These are phyloP conservation scores for Eimeria mitis DNA, from an alignment of 169 alveolate genomes.

Conservation along the genomic window DNA sequence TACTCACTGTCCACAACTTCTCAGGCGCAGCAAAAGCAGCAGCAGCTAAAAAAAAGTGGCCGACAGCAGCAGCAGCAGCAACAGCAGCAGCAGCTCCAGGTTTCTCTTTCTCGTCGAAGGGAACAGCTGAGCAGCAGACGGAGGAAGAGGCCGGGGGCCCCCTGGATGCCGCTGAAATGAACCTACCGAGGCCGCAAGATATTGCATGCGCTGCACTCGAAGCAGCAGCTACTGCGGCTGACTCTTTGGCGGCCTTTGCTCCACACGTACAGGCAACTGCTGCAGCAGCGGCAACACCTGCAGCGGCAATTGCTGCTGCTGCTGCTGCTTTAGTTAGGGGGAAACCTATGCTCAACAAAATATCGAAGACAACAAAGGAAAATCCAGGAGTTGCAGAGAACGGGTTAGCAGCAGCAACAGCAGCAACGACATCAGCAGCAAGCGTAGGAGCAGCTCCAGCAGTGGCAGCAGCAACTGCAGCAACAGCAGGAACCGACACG, in stretches of 20 bases:
- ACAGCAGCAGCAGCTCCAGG: background rate
- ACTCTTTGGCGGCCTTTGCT: background rate
- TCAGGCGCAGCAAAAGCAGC: slow-evolving; percentile 1
- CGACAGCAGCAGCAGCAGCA: background rate
- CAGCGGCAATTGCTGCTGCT: slow-evolving; percentile 10
- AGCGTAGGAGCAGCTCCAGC: background rate
- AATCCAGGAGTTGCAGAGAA: background rate
- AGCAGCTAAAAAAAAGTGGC: background rate
- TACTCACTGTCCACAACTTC: background rate
- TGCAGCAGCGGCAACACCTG: background rate
- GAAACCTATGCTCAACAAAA: background rate
- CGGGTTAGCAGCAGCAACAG: background rate
- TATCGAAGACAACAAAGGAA: background rate
- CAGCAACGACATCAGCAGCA: background rate
- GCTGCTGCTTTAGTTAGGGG: background rate
- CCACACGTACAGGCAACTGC: background rate
- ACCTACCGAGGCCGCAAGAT: background rate
- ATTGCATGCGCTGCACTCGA: slow-evolving; percentile 4
- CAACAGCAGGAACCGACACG: background rate
- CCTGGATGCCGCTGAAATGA: background rate
- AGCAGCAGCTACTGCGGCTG: slow-evolving; percentile 10
- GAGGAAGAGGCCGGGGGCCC: background rate
- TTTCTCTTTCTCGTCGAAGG: background rate
- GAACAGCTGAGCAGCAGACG: background rate
- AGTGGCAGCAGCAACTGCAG: background rate